These are phyloP conservation scores for Citrus sinensis DNA, from an alignment of 345 rosid species.

Conservation along the genomic window DVS_A1.0 CM039169.1:22784001-22784500, in stretches of 20 bases:
- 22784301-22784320: conserved; percentile 23
- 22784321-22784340: not conserved
- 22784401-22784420: conserved; percentile 42
- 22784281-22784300: conserved; percentile 19
- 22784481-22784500: conserved; percentile 29
- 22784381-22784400: conserved; percentile 24
- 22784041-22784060: not conserved
- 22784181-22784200: not conserved
- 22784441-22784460: conserved; percentile 58
- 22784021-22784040: not conserved
- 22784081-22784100: not conserved
- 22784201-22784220: not conserved
- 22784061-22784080: not conserved
- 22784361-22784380: not conserved
- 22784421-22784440: conserved; percentile 12
- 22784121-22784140: conserved; percentile 22
- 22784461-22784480: conserved; percentile 62
- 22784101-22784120: conserved; percentile 2
- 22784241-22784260: not conserved
- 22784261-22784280: conserved; percentile 4
- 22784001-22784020: no score
- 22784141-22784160: not conserved
- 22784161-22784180: not conserved
- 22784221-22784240: not conserved
- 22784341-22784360: not conserved